Conservation (phyloP, 257 asterid genomes). For the Nicotiana tabacum region DNA sequence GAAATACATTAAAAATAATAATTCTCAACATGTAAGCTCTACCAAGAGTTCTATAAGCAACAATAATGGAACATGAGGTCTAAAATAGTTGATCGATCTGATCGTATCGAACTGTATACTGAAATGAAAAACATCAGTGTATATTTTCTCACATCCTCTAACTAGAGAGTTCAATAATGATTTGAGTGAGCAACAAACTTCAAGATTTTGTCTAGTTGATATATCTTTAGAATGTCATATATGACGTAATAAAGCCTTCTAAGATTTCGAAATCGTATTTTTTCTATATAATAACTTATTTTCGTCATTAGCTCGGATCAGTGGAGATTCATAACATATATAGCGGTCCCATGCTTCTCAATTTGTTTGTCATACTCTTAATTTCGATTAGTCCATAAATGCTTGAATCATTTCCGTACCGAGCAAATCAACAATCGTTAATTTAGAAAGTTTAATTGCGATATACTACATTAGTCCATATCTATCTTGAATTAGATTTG, state of each 20-base stretch:
- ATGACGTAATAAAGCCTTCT: background rate
- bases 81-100: background rate
- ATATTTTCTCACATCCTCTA: background rate
- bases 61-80: background rate
- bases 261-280: background rate
- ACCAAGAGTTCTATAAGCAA: background rate
- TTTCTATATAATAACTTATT: background rate
- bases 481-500: too few species aligned
- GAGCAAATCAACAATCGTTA: background rate
- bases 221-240: background rate
- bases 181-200: conserved; percentile 3
- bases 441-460: background rate
- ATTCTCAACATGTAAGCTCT: background rate
- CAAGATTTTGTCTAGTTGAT: background rate
- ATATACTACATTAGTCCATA: too few species aligned
- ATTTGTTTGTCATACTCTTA: background rate
- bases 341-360: background rate
- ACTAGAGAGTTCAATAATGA: background rate
- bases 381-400: background rate
- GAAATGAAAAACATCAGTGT: background rate
- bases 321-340: background rate
- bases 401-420: background rate
- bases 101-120: background rate
- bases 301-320: background rate
- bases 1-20: background rate